phyloP scores from a whole-genome alignment of 306 rosid genomes.

The Pachyrhizus erosus region DNA sequence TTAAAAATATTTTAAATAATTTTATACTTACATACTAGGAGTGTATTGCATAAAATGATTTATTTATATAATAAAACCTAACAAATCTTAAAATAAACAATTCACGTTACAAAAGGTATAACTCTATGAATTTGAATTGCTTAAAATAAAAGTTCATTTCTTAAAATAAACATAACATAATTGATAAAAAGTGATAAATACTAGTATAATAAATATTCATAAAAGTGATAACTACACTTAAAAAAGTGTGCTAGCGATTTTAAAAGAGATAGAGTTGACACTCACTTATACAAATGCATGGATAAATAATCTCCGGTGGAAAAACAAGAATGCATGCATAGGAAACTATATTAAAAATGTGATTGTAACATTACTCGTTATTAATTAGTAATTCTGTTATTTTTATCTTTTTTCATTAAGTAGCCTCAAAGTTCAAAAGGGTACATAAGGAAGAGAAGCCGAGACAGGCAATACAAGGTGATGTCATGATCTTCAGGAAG shows the following conservation, averaged over 20 bases:
- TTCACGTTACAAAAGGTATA: background rate
- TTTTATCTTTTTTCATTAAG: background rate
- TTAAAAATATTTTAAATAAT: no score
- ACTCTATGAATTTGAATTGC: background rate
- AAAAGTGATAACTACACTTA: no score
- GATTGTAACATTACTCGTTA: background rate
- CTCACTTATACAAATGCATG: background rate
- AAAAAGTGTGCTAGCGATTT: background rate
- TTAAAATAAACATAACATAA: background rate
- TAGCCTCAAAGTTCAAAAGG: background rate
- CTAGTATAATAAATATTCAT: background rate
- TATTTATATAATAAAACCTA: background rate
- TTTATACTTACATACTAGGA: no score
- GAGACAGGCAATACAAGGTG: slow-evolving; percentile 23
- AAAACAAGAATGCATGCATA: background rate
- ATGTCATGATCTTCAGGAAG: slow-evolving; percentile 31
- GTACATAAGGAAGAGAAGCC: slow-evolving; percentile 5
- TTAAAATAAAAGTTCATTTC: background rate
- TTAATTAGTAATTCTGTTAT: background rate
- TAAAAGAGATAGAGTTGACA: background rate
- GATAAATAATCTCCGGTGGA: background rate
- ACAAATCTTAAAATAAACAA: no score
- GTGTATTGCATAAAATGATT: no score
- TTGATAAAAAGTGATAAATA: background rate
- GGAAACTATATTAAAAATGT: slow-evolving; percentile 7